phyloP scores from a whole-genome alignment of 495 filamentous ascomycete species.

The Tetracladium marchalianum region DNA sequence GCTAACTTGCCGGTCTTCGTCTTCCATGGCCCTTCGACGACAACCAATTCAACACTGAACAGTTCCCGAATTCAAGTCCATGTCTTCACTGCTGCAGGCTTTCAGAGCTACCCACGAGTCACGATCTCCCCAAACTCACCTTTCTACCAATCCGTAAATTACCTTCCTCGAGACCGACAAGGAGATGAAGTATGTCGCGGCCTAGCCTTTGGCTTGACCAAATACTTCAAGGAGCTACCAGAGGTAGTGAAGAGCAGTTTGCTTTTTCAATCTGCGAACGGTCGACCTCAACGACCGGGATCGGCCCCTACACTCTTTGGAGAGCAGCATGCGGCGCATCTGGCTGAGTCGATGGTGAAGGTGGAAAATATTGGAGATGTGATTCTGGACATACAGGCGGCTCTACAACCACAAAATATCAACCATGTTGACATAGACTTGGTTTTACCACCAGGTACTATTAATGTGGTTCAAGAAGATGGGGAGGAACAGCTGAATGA shows the following conservation, averaged over 20 bases:
- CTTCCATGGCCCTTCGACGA: constrained; percentile 78
- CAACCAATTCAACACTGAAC: constrained; percentile 73
- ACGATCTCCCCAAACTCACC: constrained; percentile 90
- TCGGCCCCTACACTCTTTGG: constrained; percentile 64
- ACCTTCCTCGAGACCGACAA: constrained; percentile 88
- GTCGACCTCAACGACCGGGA: constrained; percentile 39
- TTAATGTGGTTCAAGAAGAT: constrained; percentile 41
- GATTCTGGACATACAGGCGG: constrained; percentile 56
- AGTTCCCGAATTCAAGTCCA: constrained; percentile 89
- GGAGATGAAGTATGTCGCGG: constrained; percentile 84
- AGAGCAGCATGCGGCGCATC: constrained; percentile 84
- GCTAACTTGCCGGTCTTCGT: constrained; percentile 64
- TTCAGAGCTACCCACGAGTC: constrained; percentile 78
- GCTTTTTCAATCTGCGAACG: constrained; percentile 35
- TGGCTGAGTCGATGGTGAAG: constrained; percentile 72
- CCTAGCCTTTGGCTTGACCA: constrained; percentile 81
- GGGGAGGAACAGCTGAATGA: constrained; percentile 41
- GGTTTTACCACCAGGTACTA: constrained; percentile 66
- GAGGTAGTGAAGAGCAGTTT: constrained; percentile 58
- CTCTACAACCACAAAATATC: constrained; percentile 66
- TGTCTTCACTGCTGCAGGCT: constrained; percentile 79
- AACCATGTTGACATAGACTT: constrained; percentile 85
- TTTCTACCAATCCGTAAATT: constrained; percentile 83
- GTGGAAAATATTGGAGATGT: constrained; percentile 66
- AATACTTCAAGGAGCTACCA: constrained; percentile 85